These are phyloP conservation scores for Talaromyces trachyspermus DNA, from an alignment of 495 filamentous ascomycete genomes.

Conservation along the genomic window DNA sequence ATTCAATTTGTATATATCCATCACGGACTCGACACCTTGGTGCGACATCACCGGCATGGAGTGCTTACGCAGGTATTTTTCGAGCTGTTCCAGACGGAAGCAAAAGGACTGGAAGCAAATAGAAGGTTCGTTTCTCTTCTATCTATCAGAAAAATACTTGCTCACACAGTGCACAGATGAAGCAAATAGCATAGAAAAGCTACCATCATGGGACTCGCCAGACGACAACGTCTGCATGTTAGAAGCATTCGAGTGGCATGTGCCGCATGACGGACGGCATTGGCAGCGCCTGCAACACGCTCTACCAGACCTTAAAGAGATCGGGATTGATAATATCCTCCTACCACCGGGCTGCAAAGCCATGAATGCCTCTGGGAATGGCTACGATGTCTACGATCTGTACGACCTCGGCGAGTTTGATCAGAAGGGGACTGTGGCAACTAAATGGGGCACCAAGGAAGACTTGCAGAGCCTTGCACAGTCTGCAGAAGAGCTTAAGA, in stretches of 20 bases:
- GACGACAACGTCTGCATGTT: slow-evolving; percentile 54
- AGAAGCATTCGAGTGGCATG: slow-evolving; percentile 72
- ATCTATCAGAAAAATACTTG: too few relatives aligned
- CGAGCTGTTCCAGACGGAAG: background rate
- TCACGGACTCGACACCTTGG: background rate
- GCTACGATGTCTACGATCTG: slow-evolving; percentile 73
- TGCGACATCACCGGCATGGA: background rate
- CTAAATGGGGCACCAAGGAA: slow-evolving; percentile 65
- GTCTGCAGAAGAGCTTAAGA: slow-evolving; percentile 41
- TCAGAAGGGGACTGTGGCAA: slow-evolving; percentile 56
- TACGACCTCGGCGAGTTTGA: slow-evolving; percentile 74
- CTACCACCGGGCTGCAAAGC: slow-evolving; percentile 70
- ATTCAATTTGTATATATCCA: too few relatives aligned
- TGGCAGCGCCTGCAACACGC: slow-evolving; percentile 52
- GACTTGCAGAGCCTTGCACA: slow-evolving; percentile 49
- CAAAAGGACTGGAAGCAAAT: slow-evolving; percentile 5
- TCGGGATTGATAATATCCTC: slow-evolving; percentile 63
- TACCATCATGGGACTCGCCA: slow-evolving; percentile 26
- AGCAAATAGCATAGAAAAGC: slow-evolving; percentile 21
- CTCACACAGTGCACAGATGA: too few relatives aligned
- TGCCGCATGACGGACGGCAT: slow-evolving; percentile 55
- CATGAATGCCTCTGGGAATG: slow-evolving; percentile 53
- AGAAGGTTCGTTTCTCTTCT: background rate
- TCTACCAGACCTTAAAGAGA: slow-evolving; percentile 46
- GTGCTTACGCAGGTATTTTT: background rate